Base-by-base conservation (phyloP, 257 asterid genomes). In the Primulina eburnea region DNA sequence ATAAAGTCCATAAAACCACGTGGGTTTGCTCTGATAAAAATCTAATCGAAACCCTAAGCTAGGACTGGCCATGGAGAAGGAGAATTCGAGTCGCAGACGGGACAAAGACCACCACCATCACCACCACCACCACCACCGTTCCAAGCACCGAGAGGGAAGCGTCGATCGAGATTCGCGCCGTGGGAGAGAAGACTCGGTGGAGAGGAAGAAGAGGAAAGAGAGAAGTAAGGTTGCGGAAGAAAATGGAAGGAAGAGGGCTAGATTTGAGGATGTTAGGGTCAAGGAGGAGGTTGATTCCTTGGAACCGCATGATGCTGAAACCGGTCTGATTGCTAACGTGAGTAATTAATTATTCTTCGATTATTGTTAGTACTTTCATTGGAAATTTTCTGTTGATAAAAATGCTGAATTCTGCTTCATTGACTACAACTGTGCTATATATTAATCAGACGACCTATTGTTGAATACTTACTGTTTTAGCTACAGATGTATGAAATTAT, bases 141-240 rank as follows among this genome's bases (percentile, higher is more conserved):
- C 81, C 38, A 81, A 73, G 81, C 70, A 83, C 53, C 82, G 78
- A 40, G 90, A 90, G 73, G 89, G 91, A 52, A 87, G 91, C 76
- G 71, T 78, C 67, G 86, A 79, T 61, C 81, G 85, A 68, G 86
- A 81, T 57, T 43, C 60, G 72, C 89, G 91, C 34, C 82, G 90
- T 79, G 98, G 84, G 79, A 87, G 89, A 75, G 82, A 84, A 60
- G 83, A 73, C 37, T 88, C 87, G 5, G 77, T 73, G 52, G 96
- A 87, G 83, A 80, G 92, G 57, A 87, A 75, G 82, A 88, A 84
- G 59, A 84, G 92, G 72, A 87, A 74, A 43, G 95, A 83, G 59
- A 87, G 87, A 73, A 72, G 81, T 77, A 86, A 88, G 90, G 83
- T 76, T 75, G 73, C 62, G 29, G 95, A 87, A 30, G 87, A 80